Conservation (phyloP, 2,329 filamentous ascomycete genomes). For the Trichoderma atrobrunneum region DNA sequence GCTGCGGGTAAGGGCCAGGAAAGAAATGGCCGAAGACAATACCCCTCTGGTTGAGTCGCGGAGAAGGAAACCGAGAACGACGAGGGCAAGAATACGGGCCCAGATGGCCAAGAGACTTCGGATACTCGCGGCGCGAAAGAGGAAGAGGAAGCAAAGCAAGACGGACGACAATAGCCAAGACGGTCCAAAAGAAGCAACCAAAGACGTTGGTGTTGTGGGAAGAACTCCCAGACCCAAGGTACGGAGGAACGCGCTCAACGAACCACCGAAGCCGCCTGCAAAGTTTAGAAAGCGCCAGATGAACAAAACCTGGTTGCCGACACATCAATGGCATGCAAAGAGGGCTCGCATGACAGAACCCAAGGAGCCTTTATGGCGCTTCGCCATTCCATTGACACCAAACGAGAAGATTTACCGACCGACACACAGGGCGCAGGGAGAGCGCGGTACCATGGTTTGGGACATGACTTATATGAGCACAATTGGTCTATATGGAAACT, state of each 20-base stretch:
- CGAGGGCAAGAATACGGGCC: conserved; percentile 61
- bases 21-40: conserved; percentile 84
- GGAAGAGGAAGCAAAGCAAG: conserved; percentile 39
- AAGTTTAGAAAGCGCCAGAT: conserved; percentile 84
- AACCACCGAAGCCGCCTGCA: conserved; percentile 50
- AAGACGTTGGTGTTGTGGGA: conserved; percentile 22
- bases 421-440: conserved; percentile 74
- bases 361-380: conserved; percentile 80
- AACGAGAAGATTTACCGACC: conserved; percentile 87
- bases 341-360: conserved; percentile 83
- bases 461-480: conserved; percentile 94
- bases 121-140: conserved; percentile 57
- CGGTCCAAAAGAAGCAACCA: conserved; percentile 14
- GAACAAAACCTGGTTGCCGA: conserved; percentile 91
- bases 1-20: conserved; percentile 64
- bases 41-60: conserved; percentile 73
- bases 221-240: conserved; percentile 58
- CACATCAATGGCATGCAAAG: conserved; percentile 92
- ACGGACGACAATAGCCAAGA: not conserved
- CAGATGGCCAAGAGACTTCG: conserved; percentile 73
- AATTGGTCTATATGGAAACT: conserved; percentile 69
- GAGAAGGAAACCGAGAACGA: conserved; percentile 58
- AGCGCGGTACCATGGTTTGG: conserved; percentile 79
- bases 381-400: conserved; percentile 78
- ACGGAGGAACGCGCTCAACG: conserved; percentile 66